Conservation (phyloP, 306 rosid species). For the Prosopis cineraria region DNA sequence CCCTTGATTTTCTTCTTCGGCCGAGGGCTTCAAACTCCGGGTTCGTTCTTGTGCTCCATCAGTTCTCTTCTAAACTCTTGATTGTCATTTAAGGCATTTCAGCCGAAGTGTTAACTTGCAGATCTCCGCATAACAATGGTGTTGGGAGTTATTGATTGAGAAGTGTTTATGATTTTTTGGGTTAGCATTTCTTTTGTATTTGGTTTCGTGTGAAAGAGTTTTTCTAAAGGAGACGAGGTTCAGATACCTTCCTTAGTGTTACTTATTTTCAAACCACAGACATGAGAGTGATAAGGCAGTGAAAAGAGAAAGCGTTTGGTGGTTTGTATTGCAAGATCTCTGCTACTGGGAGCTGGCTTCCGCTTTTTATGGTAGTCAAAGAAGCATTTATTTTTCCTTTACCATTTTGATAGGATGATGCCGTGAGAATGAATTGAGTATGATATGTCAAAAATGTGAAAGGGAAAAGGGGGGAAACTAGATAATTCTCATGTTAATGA, state of each 20-base stretch:
- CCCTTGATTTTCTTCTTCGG: slow-evolving; percentile 70
- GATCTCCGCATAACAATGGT: slow-evolving; percentile 18
- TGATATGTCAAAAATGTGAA: not conserved
- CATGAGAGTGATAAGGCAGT: not conserved
- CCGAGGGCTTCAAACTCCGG: slow-evolving; percentile 53
- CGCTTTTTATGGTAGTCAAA: not conserved
- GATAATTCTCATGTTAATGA: not conserved
- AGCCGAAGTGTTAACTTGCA: not conserved
- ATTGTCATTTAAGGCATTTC: not conserved
- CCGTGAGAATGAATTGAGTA: not conserved
- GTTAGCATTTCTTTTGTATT: not conserved
- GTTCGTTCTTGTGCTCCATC: slow-evolving; percentile 40
- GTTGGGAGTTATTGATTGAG: not conserved
- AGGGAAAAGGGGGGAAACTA: not conserved
- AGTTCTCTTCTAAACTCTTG: not conserved
- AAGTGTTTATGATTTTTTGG: slow-evolving; percentile 7
- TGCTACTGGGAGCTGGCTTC: not conserved
- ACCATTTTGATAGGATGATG: not conserved
- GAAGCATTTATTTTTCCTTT: not conserved
- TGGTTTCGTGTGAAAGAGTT: slow-evolving; percentile 7
- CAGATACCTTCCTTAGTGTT: not conserved
- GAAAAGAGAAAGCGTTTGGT: not conserved
- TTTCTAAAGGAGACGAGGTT: not conserved
- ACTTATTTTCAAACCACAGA: slow-evolving; percentile 21
- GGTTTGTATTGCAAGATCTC: not conserved